phyloP scores from a whole-genome alignment of 306 rosid genomes.

The Cotoneaster glaucophyllus region DNA sequence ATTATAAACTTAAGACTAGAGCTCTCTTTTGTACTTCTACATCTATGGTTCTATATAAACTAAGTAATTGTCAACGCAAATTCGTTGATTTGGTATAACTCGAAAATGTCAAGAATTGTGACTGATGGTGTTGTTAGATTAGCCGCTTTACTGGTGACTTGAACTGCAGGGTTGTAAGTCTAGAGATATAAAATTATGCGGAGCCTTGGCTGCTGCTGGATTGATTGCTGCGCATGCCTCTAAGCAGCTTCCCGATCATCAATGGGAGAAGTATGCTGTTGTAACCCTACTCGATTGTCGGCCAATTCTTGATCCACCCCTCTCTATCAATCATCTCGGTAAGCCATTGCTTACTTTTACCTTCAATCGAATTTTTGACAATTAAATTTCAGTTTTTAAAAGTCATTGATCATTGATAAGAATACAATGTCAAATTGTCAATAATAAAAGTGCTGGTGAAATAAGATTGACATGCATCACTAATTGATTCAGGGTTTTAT shows the following conservation, averaged over 20 bases:
- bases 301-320: slow-evolving; percentile 67
- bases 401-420: not conserved
- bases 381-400: not conserved
- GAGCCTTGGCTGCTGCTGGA: slow-evolving; percentile 74
- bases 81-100: not conserved
- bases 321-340: slow-evolving; percentile 55
- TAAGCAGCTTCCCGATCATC: slow-evolving; percentile 43
- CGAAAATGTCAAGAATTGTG: not conserved
- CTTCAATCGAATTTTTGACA: not conserved
- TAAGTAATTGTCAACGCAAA: not conserved
- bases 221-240: slow-evolving; percentile 59
- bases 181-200: slow-evolving; percentile 68
- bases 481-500: slow-evolving; percentile 58
- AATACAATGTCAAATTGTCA: not conserved
- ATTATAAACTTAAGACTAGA: not conserved
- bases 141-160: not conserved
- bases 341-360: slow-evolving; percentile 6
- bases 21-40: too few relatives aligned
- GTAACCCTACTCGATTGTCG: slow-evolving; percentile 85
- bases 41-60: too few relatives aligned
- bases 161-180: slow-evolving; percentile 69
- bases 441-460: not conserved
- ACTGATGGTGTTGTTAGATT: not conserved
- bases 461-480: not conserved
- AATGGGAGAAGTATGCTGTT: slow-evolving; percentile 73